A percentile compares a stretch with the other conserved stretches of the same genome.
Conservation (phyloP, 2,329 filamentous ascomycete genomes). For the Colletotrichum godetiae region DNA sequence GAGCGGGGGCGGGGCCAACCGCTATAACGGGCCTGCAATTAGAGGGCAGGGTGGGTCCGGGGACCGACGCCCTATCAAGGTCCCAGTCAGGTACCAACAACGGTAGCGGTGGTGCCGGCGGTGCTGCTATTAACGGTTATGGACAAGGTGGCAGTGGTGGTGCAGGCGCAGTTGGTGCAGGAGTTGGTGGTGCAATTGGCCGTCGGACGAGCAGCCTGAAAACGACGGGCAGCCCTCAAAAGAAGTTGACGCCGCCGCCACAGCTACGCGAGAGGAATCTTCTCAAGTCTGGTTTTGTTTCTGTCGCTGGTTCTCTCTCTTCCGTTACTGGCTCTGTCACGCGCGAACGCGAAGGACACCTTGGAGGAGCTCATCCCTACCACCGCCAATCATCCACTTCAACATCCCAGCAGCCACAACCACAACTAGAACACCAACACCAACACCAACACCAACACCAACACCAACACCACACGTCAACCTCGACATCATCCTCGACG, state of each 20-base stretch:
- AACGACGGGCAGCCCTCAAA: conserved; percentile 14
- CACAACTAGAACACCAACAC: background rate
- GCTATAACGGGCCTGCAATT: conserved; percentile 28
- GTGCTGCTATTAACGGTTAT: background rate
- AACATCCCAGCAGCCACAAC: background rate
- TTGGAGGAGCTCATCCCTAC: background rate
- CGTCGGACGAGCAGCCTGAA: background rate
- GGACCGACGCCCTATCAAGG: background rate
- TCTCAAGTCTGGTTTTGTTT: background rate
- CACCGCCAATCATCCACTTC: background rate
- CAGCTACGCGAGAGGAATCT: conserved; percentile 29
- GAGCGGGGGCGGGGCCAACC: conserved; percentile 13
- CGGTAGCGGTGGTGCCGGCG: background rate
- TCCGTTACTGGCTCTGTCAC: no score
- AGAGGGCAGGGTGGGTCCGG: conserved; percentile 17
- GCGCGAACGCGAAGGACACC: conserved; percentile 10
- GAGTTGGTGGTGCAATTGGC: background rate
- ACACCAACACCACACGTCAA: background rate
- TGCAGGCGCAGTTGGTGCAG: background rate
- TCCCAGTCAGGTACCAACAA: background rate
- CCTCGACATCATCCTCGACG: background rate
- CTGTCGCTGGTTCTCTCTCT: background rate
- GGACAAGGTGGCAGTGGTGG: background rate
- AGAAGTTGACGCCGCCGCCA: conserved; percentile 32
- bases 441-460: background rate